Evolutionary conservation across 1,284 basidiomycete species (phyloP).

Genomic region (Grifola frondosa): DNA sequence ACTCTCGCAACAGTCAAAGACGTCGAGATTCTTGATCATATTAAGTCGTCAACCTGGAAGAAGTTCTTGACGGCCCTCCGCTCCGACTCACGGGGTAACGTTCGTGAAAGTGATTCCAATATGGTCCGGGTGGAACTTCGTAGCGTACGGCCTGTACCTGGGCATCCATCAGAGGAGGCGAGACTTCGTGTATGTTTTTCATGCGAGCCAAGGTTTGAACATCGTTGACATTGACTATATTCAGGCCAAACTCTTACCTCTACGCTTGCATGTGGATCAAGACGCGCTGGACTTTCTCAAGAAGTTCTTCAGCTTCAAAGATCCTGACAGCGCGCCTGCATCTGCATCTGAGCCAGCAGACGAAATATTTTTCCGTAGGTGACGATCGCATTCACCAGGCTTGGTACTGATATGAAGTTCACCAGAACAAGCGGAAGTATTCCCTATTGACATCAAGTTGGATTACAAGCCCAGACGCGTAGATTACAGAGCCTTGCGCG

Average conservation of each 20-base stretch:
- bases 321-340: conserved; percentile 45
- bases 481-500: conserved; percentile 88
- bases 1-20: conserved; percentile 66
- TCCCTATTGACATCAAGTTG: conserved; percentile 88
- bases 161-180: conserved; percentile 72
- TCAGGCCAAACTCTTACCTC: conserved; percentile 85
- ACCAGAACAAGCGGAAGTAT: conserved; percentile 84
- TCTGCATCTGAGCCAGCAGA: conserved; percentile 35
- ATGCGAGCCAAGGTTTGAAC: not conserved
- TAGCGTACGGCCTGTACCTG: conserved; percentile 69
- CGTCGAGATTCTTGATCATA: conserved; percentile 92
- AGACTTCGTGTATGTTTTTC: conserved; percentile 67
- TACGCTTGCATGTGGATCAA: conserved; percentile 94
- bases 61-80: conserved; percentile 90
- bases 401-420: not conserved
- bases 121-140: conserved; percentile 90
- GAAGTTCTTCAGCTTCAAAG: conserved; percentile 90
- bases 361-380: conserved; percentile 76
- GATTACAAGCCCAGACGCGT: conserved; percentile 99
- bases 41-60: conserved; percentile 98
- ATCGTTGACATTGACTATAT: not conserved
- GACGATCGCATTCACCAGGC: conserved; percentile 4
- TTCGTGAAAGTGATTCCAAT: conserved; percentile 85
- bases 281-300: conserved; percentile 98
- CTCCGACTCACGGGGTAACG: conserved; percentile 79